Base-by-base conservation (phyloP, 2,329 filamentous ascomycete genomes). In the Trichophyton mentagrophytes region DNA sequence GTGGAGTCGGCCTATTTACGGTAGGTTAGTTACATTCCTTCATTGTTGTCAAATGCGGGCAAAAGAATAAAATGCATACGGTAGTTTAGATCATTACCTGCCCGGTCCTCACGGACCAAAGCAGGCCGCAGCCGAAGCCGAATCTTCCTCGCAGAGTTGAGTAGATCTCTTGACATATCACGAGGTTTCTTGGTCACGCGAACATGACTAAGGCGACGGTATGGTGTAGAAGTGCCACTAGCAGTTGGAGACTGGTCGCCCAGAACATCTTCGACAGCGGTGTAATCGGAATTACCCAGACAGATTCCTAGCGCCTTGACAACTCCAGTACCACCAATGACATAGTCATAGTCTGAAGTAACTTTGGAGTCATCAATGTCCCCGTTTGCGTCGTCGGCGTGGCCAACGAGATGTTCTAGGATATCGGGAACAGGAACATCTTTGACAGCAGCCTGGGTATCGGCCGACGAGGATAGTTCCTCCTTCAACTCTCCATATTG, bases 291-390 rank as follows among this genome's bases (percentile, higher is more conserved):
- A 70, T 95, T 95, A 67, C 90, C 86, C 57, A 99, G 78, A 68
- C 91, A 96, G 68, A 95, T 95, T 60, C 89, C 86, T 53, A 99
- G 79, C 3, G 93, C 93, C 75, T 96, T 96, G 57, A 95, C 92
- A 1, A 99, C 90, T 27, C 92, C 93, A 0, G 90, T 96, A 15
- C 92, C 92, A 20, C 92, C 91, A 68, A 97, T 93, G 51, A 97
- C 90, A 73, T 97, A 97, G 72, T 96, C 90, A 62, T 95, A 88
- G 65, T 96, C 90, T 0, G 90, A 88, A 5, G 90, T 87, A 9
- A 85, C 79, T 2, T 86, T 84, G 49, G 84, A 79, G 22, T 86
- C 82, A 53, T 86, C 84, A 22, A 82, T 72, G 56, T 75, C 77
- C 13, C 74, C 71, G 8, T 80, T 65, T 66, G 73, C 66, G 69